Evolutionary conservation across 1,284 basidiomycete genomes (phyloP), one percentile per base, ranked within the genome.

Genomic region (Tylopilus sp.): DNA sequence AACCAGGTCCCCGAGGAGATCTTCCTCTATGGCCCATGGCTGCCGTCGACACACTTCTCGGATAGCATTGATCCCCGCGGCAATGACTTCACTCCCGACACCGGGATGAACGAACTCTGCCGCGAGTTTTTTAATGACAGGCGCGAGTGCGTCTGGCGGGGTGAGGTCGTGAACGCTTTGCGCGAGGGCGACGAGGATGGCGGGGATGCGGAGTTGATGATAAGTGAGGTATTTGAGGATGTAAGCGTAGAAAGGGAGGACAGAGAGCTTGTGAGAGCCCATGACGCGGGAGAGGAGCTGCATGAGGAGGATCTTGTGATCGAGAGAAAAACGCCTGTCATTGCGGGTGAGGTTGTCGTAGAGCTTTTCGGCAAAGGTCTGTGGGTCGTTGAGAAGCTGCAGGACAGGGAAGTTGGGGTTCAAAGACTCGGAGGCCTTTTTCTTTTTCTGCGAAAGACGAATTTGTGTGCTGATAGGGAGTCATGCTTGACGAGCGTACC

Each of bases 51-150:
- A 97, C 23, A 99, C 85, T 69, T 99, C 96, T 33, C 94, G 79
- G 40, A 99, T 92, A 18, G 92, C 82, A 66, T 99, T 99, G 60
- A 99, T 75, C 31, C 97, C 97, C 0, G 96, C 97, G 0, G 95
- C 87, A 49, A 98, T 90, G 59, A 99, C 94, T 69, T 99, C 95
- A 54, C 86, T 81, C 3, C 92, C 92, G 4, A 99, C 97, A 53
- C 97, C 97, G 0, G 96, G 96, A 69, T 99, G 96, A 3, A 99
- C 90, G 60, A 99, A 99, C 63, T 97, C 93, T 60, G 91, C 85
- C 0, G 95, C 92, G 46, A 99, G 73, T 71, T 99, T 99, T 50
- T 83, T 81, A 43, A 99, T 76, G 37, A 96, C 87, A 3, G 97
- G 96, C 2, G 84, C 86, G 12, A 99, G 75, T 4, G 84, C 90